phyloP scores from a whole-genome alignment of 2,329 filamentous ascomycete genomes.

The Monosporascus sp. region DNA sequence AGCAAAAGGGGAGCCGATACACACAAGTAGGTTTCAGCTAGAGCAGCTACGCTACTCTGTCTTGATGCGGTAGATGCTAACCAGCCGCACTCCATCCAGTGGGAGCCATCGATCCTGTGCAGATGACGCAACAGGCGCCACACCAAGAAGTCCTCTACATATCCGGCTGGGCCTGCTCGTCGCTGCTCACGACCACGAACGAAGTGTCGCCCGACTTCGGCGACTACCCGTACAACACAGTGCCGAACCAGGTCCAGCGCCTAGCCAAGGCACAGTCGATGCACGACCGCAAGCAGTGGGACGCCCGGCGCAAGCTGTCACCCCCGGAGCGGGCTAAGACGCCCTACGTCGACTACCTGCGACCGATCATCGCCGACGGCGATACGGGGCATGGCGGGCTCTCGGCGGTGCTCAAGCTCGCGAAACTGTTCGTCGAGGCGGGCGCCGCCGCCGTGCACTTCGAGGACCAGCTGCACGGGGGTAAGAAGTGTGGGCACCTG shows the following conservation, averaged over 20 bases:
- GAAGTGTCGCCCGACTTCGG: constrained; percentile 97
- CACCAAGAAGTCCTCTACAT: constrained; percentile 96
- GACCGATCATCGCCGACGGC: constrained; percentile 92
- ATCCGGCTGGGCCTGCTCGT: constrained; percentile 96
- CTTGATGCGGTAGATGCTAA: not conserved
- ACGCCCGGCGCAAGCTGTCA: constrained; percentile 72
- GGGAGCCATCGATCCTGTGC: constrained; percentile 96
- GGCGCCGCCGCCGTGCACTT: constrained; percentile 96
- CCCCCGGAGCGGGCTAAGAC: constrained; percentile 66
- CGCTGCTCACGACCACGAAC: constrained; percentile 86
- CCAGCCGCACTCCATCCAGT: constrained; percentile 44
- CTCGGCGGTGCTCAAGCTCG: constrained; percentile 88
- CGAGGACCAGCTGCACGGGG: constrained; percentile 94
- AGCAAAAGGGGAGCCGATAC: constrained; percentile 78
- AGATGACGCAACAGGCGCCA: constrained; percentile 97
- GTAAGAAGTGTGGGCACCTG: constrained; percentile 96
- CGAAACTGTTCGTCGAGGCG: constrained; percentile 96
- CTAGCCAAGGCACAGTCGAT: constrained; percentile 94
- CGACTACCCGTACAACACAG: constrained; percentile 98
- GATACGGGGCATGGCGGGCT: constrained; percentile 94
- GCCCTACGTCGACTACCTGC: constrained; percentile 85
- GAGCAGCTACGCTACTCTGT: constrained; percentile 1
- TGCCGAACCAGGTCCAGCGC: constrained; percentile 95
- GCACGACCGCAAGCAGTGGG: constrained; percentile 95
- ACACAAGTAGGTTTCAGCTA: constrained; percentile 64